A percentile compares a stretch with the other conserved stretches of the same genome.
phyloP scores from a whole-genome alignment of 78 protist species.

The Dictyostelium capitatum region DNA sequence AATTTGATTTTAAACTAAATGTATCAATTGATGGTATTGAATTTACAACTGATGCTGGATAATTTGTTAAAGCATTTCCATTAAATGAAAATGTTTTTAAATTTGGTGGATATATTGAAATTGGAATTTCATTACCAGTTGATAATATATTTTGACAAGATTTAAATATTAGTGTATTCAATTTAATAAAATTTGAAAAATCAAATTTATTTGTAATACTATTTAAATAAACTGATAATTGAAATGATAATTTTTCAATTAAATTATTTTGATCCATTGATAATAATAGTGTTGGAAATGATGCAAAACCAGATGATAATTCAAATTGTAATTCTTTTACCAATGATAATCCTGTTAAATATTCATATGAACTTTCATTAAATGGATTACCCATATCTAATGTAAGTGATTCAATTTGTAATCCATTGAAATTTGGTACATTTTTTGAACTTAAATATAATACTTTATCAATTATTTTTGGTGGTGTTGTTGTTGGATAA shows the following conservation, averaged over 20 bases:
- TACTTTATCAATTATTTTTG: neutral
- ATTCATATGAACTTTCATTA: neutral
- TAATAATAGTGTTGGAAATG: neutral
- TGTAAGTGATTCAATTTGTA: neutral
- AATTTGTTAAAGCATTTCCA: neutral
- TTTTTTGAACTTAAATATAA: neutral
- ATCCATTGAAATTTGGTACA: neutral
- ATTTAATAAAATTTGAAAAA: neutral
- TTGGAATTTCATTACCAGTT: neutral
- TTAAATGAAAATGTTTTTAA: neutral
- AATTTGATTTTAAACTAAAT: neutral
- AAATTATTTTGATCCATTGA: neutral
- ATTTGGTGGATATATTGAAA: neutral
- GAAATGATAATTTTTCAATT: neutral
- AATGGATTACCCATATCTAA: neutral
- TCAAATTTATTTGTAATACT: neutral
- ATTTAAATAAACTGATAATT: neutral
- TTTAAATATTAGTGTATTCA: neutral
- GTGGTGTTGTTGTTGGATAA: neutral
- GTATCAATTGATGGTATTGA: neutral
- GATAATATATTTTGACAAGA: neutral
- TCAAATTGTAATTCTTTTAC: neutral
- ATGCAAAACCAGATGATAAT: neutral
- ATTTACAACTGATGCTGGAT: neutral
- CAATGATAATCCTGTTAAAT: neutral